Conservation (phyloP, 2,329 filamentous ascomycete species). For the Dactylellina leptospora region DNA sequence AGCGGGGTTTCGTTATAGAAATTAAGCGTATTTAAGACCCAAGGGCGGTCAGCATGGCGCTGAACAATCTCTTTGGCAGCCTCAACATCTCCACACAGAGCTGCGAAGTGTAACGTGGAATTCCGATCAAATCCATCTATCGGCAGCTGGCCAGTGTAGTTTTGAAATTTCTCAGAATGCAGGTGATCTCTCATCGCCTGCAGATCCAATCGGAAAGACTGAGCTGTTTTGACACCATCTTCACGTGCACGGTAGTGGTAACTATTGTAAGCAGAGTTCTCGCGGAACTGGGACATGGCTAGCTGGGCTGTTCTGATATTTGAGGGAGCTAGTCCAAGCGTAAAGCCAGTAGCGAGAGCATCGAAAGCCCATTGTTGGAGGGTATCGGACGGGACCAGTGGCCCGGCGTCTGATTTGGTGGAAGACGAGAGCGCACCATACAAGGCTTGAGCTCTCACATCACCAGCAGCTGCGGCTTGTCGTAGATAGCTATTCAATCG, state of each 20-base stretch:
- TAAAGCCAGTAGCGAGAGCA: conserved; percentile 39
- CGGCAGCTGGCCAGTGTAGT: conserved; percentile 19
- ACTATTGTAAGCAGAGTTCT: conserved; percentile 39
- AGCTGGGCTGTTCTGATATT: background rate
- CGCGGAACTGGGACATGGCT: conserved; percentile 36
- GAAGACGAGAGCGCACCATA: conserved; percentile 17
- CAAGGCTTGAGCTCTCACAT: conserved; percentile 41
- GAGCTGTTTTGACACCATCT: conserved; percentile 13
- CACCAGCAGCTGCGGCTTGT: conserved; percentile 32
- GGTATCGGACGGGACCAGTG: conserved; percentile 24
- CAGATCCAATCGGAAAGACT: conserved; percentile 32
- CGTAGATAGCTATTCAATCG: conserved; percentile 12
- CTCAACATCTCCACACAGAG: conserved; percentile 25
- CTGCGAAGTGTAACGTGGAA: conserved; percentile 34
- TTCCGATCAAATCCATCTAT: conserved; percentile 31
- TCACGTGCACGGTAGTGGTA: conserved; percentile 17
- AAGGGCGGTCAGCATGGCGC: conserved; percentile 7
- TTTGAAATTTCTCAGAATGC: background rate
- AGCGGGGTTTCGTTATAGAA: conserved; percentile 27
- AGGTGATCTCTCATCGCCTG: conserved; percentile 21
- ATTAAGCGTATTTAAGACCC: conserved; percentile 30
- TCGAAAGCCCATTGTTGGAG: conserved; percentile 44
- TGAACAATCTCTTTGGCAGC: background rate
- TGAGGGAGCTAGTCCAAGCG: background rate
- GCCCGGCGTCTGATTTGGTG: background rate